phyloP scores from a whole-genome alignment of 208 protist species.

The Borovskyia barvae region DNA sequence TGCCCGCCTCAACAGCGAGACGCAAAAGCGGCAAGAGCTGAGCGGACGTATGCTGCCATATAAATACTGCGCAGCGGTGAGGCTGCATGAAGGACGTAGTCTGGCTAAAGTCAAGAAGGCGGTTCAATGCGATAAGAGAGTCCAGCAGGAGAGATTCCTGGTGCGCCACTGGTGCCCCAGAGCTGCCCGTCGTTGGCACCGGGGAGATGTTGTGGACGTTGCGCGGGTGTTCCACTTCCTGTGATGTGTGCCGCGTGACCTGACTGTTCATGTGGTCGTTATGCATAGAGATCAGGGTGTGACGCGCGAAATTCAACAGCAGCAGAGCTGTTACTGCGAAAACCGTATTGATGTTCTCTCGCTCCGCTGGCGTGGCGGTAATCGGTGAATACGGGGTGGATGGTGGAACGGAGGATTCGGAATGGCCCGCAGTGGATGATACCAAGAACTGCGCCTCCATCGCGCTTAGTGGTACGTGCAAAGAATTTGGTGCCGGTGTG shows the following conservation, averaged over 20 bases:
- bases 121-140: slow-evolving; percentile 33
- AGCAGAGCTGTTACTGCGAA: slow-evolving; percentile 29
- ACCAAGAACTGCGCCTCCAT: slow-evolving; percentile 22
- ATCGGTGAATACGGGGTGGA: slow-evolving; percentile 5
- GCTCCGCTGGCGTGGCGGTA: slow-evolving; percentile 3
- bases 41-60: slow-evolving; percentile 28
- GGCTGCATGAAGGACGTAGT: slow-evolving; percentile 11
- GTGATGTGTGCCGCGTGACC: no score
- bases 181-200: neutral
- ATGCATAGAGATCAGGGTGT: slow-evolving; percentile 24
- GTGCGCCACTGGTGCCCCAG: neutral
- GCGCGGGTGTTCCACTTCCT: no score
- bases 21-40: slow-evolving; percentile 32
- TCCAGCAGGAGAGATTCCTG: slow-evolving; percentile 20
- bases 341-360: slow-evolving; percentile 18
- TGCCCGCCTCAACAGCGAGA: slow-evolving; percentile 18
- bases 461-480: slow-evolving; percentile 22
- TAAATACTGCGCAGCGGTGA: slow-evolving; percentile 11
- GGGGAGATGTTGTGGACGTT: neutral
- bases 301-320: slow-evolving; percentile 26
- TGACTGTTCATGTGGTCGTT: neutral
- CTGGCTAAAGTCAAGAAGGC: slow-evolving; percentile 30
- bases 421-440: slow-evolving; percentile 6
- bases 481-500: slow-evolving; percentile 15
- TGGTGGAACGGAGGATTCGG: neutral